Conservation (phyloP, 805 yeast species). For the Ogataea neopini region DNA sequence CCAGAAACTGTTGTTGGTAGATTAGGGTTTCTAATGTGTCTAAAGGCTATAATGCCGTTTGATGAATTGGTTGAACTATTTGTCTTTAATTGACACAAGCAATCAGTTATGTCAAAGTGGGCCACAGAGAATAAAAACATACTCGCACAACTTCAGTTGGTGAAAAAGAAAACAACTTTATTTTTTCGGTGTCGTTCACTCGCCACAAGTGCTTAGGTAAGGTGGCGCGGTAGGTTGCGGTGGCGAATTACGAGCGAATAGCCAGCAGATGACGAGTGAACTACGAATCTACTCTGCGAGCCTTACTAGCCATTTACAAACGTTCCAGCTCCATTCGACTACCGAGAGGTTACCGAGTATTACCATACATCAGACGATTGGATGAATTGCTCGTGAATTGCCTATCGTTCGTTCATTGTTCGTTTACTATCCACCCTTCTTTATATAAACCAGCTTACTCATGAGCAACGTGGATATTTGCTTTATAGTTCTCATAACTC, state of each 20-base stretch:
- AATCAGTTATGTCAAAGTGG: conserved; percentile 6
- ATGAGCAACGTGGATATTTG: conserved; percentile 10
- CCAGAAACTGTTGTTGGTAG: background rate
- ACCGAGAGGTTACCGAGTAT: no score
- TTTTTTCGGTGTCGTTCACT: conserved; percentile 15
- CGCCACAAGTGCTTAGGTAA: conserved; percentile 15
- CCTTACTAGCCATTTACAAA: no score
- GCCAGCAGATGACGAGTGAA: no score
- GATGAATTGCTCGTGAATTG: no score
- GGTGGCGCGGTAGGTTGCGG: background rate
- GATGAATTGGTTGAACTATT: background rate
- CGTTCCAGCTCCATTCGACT: no score
- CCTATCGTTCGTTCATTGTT: no score
- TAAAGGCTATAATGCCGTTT: background rate
- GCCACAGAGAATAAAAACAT: conserved; percentile 6
- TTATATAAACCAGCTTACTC: no score
- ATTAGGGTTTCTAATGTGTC: background rate
- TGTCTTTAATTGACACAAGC: background rate
- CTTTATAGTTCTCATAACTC: conserved; percentile 51
- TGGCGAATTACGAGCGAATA: background rate
- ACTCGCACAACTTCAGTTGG: conserved; percentile 2
- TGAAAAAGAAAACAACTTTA: conserved; percentile 19
- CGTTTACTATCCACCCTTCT: no score
- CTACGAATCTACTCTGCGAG: no score
- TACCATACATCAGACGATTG: no score